A percentile compares a stretch with the other conserved stretches of the same genome.
These are phyloP conservation scores for Trapa bicornis DNA, from an alignment of 345 rosid genomes.

Conservation along the genomic window DNA sequence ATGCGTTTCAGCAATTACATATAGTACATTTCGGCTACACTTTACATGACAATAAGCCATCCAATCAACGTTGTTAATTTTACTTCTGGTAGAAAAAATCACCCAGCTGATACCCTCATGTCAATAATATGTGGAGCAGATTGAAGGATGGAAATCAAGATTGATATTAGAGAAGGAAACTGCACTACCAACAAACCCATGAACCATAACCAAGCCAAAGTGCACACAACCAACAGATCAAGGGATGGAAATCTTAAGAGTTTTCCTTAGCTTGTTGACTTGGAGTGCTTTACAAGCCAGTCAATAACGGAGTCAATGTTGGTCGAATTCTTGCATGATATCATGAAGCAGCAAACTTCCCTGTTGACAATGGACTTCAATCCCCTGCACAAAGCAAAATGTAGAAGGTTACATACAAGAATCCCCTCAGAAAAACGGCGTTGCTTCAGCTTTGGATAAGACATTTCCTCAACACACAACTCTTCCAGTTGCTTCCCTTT, in stretches of 20 bases:
- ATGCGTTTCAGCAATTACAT: neutral
- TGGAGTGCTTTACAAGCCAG: slow-evolving; percentile 97
- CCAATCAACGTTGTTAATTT: neutral
- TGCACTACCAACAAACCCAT: neutral
- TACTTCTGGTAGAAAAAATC: neutral
- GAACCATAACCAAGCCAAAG: neutral
- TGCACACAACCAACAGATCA: neutral
- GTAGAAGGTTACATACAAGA: neutral
- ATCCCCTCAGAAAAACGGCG: neutral
- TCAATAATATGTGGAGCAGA: neutral
- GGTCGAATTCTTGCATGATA: slow-evolving; percentile 89
- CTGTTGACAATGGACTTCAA: slow-evolving; percentile 61
- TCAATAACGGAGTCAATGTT: slow-evolving; percentile 87
- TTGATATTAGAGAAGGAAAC: neutral
- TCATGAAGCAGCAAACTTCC: slow-evolving; percentile 95
- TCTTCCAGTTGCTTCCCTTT: too few species aligned
- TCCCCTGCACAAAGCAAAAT: slow-evolving; percentile 38
- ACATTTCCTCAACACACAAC: too few species aligned
- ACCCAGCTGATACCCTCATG: neutral
- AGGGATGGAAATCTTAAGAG: too few species aligned
- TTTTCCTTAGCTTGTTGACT: neutral
- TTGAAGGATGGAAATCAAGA: neutral
- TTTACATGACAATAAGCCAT: neutral
- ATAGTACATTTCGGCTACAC: neutral
- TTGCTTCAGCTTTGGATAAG: neutral